Evolutionary conservation across 768 basidiomycete species (phyloP).

Genomic region (Boletus vinaceobasis): DNA sequence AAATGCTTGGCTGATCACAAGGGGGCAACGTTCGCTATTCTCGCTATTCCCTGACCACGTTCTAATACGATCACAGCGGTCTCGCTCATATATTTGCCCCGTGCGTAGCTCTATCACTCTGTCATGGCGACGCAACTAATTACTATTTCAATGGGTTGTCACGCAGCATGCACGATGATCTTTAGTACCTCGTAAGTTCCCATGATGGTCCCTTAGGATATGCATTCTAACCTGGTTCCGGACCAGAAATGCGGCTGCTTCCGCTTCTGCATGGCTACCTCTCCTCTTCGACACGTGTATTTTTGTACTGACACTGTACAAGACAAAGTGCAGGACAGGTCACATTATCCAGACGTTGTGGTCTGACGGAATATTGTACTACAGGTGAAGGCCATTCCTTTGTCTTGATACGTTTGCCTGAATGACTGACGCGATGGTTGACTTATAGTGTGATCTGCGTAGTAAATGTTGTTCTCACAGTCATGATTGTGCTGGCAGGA

Average conservation of each 20-base stretch:
- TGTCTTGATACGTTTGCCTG: not conserved
- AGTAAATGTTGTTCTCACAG: conserved; percentile 36
- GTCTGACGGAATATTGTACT: conserved; percentile 36
- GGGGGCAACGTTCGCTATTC: conserved; percentile 44
- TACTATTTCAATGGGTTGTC: not conserved
- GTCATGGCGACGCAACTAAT: conserved; percentile 32
- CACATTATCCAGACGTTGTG: conserved; percentile 25
- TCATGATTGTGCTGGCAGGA: conserved; percentile 36
- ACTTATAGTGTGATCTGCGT: conserved; percentile 35
- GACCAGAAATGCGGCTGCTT: conserved; percentile 23
- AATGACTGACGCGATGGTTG: not conserved
- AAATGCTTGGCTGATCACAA: conserved; percentile 53
- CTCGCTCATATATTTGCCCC: not conserved
- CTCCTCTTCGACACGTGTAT: conserved; percentile 38
- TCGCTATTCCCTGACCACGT: not conserved
- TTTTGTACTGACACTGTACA: conserved; percentile 32
- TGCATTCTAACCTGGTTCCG: not conserved
- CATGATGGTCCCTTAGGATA: not conserved
- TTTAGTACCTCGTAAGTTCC: conserved; percentile 26
- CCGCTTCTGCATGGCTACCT: conserved; percentile 41
- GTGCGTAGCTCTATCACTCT: conserved; percentile 7
- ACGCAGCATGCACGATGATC: conserved; percentile 41
- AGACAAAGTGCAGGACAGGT: conserved; percentile 23
- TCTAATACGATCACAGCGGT: conserved; percentile 13
- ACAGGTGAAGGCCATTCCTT: conserved; percentile 21